Percentiles rank a stretch among this genome's conserved stretches.
Evolutionary conservation across 2,329 filamentous ascomycete genomes (phyloP).

Genomic region (Paramyrothecium roridum): DNA sequence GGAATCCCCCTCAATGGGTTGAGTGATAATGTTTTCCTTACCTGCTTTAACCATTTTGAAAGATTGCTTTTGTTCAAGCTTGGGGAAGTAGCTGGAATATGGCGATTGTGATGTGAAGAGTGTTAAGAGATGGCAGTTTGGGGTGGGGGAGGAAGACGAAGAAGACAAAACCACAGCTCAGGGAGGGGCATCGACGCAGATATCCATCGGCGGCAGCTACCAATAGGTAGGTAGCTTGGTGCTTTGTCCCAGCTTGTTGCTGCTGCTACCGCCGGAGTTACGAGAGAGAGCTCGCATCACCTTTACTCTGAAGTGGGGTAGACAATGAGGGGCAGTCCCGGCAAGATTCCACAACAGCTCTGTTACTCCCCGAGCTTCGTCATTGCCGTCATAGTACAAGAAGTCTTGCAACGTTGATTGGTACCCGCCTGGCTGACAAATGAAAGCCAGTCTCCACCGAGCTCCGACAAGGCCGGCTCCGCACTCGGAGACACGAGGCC

Average conservation of each 20-base stretch:
- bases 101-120: neutral
- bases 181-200: neutral
- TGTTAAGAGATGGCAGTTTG: neutral
- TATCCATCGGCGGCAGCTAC: neutral
- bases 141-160: neutral
- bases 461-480: neutral
- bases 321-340: neutral
- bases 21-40: slow-evolving; percentile 46
- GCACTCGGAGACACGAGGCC: neutral
- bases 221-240: neutral
- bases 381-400: neutral
- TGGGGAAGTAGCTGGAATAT: neutral
- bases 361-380: neutral
- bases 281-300: neutral
- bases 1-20: slow-evolving; percentile 6
- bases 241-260: neutral
- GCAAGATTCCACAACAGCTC: neutral
- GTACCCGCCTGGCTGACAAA: neutral
- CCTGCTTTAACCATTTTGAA: slow-evolving; percentile 98
- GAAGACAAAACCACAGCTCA: neutral
- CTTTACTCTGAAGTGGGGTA: neutral
- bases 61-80: slow-evolving; percentile 35
- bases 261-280: neutral
- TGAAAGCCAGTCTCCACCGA: neutral
- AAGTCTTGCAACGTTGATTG: neutral